phyloP scores from a whole-genome alignment of 1,139 yeast genomes.

The Debaryomycetaceae sp. region DNA sequence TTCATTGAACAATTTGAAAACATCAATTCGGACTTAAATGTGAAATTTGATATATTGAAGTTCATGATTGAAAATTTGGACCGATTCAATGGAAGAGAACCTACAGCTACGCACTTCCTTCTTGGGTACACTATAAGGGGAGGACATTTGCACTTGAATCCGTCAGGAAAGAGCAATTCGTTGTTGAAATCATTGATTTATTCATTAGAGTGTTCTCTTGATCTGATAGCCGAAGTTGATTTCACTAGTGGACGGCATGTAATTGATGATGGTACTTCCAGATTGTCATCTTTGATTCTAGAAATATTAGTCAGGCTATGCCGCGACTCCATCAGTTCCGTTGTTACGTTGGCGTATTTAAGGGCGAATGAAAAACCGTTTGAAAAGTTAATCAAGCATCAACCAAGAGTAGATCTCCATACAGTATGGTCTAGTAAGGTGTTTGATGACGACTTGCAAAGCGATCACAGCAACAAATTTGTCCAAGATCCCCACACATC shows the following conservation, averaged over 20 bases:
- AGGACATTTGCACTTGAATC: constrained; percentile 20
- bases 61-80: constrained; percentile 54
- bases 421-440: constrained; percentile 51
- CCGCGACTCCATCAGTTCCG: constrained; percentile 52
- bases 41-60: constrained; percentile 58
- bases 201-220: constrained; percentile 47
- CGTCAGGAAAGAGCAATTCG: constrained; percentile 30
- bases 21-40: constrained; percentile 31
- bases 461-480: constrained; percentile 24
- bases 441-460: constrained; percentile 41
- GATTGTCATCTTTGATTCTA: constrained; percentile 54
- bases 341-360: constrained; percentile 49
- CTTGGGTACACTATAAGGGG: constrained; percentile 60
- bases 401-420: constrained; percentile 48
- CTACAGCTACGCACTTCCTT: constrained; percentile 68
- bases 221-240: constrained; percentile 35
- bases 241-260: constrained; percentile 32
- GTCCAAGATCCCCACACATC: constrained; percentile 33
- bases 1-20: constrained; percentile 68
- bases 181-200: constrained; percentile 53
- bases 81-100: constrained; percentile 31
- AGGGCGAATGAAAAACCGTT: constrained; percentile 48
- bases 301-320: constrained; percentile 60
- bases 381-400: constrained; percentile 48
- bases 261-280: constrained; percentile 53